Evolutionary conservation across 345 rosid genomes (phyloP), one percentile per base, ranked within the genome.

Genomic region (Mercurialis annua): DNA sequence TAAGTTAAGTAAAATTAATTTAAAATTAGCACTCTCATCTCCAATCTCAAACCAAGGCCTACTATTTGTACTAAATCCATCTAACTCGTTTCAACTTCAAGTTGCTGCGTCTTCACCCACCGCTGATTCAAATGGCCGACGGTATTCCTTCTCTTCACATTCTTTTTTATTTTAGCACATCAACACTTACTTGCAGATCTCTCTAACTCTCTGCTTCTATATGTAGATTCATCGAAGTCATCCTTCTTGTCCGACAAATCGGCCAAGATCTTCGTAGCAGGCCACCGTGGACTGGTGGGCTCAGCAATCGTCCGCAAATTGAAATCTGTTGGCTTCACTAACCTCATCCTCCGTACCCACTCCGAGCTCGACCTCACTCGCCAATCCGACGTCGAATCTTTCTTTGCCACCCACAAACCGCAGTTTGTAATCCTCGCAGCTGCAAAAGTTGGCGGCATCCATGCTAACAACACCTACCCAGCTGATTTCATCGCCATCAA

Each of bases 371-470:
- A 94, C 40, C 96, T 94, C 72, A 83, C 96, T 2, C 81, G 84
- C 71, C 99, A 94, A 73, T 42, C 89, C 18, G 82, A 81, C 51
- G 98, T 91, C 12, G 99, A 94, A 8, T 53, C 85, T 24, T 89
- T 94, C 81, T 91, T 94, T 42, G 76, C 89, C 10, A 42, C 80
- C 0, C 89, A 89, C 73, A 84, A 78, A 67, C 98, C 99, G 0
- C 74, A 49, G n/a, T 84, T 78, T 59, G 93, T 86, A 55, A 76
- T 94, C 73, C 81, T 94, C 6, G 91, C 96, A 6, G 98, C 99
- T 1, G 99, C 99, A 1, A 94, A 94, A 80, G 99, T 91, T 15
- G 99, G 98, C 0, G 98, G 98, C 1, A 94, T 94, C 73, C 96
- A 94, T 70, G 99, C 99, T 36, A 94, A 94, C 75, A 89, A 83